Base-by-base conservation (phyloP, 371 early-diverging fungal genomes). In the Phascolomyces articulosus region DNA sequence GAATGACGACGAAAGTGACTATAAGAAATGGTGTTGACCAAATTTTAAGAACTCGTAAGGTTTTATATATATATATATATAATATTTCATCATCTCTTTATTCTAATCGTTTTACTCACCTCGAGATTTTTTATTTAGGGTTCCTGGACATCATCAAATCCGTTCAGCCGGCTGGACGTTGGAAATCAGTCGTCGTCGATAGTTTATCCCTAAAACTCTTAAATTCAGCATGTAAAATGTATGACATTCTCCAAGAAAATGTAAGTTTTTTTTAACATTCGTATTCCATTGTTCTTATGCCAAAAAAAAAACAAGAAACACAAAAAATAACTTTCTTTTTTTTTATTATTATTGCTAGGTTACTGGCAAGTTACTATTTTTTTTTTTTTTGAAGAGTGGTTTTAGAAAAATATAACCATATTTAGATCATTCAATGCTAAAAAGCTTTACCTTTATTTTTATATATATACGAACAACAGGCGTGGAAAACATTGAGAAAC, bases 131-230 rank as follows among this genome's bases (percentile, higher is more conserved):
- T 23, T 34, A 15, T 55, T 49, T 83, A 92, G 93, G 85, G 21
- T 86, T 91, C 68, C 71, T 93, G 67, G 85, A 84, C 41, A 82
- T 88, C 51, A 89, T 93, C 77, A 82, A 89, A 62, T 80, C 88
- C 8, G 84, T 88, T 29, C 84, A 87, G 41, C 87, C 88, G 27
- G 79, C 86, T 23, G 89, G 85, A 61, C 83, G 86, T 64, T 93
- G 91, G 96, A 96, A 97, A 77, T 83, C 97, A 49, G 88, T 98
- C 16, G 92, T 98, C 15, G 91, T 96, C 4, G 98, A 98, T 75
- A 82, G 86, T 40, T 84, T 87, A 40, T 86, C 98, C 20, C 78
- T 93, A 56, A 91, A 91, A 66, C 90, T 98, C 41, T 78, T 97
- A 20, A 93, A 92, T 66, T 87, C 90, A 16, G 92, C 91, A 9